Conservation (phyloP, 257 asterid genomes). For the Fraxinus quadrangulata region DNA sequence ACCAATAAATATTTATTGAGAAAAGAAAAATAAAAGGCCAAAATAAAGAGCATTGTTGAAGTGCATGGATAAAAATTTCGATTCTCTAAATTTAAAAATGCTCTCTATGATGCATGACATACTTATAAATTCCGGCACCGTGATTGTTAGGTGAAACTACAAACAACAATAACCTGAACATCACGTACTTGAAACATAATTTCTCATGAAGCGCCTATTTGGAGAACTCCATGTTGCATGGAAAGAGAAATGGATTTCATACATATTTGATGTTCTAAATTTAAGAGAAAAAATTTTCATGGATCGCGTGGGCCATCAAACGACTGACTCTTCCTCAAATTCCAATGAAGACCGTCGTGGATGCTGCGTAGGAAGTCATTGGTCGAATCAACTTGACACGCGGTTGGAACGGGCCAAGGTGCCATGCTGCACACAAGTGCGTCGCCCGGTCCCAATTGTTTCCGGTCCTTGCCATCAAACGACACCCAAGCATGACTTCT, state of each 20-base stretch:
- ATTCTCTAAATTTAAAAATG: too few relatives aligned
- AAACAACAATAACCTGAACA: neutral
- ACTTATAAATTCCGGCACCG: neutral
- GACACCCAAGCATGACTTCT: slow-evolving; percentile 98
- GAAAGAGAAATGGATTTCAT: neutral
- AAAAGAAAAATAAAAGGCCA: too few relatives aligned
- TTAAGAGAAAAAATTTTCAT: neutral
- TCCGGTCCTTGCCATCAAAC: slow-evolving; percentile 90
- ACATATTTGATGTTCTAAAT: neutral
- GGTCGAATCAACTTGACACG: slow-evolving; percentile 80
- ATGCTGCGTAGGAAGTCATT: slow-evolving; percentile 84
- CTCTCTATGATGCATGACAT: too few relatives aligned
- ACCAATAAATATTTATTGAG: too few relatives aligned
- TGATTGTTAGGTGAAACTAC: neutral
- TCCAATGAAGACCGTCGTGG: slow-evolving; percentile 96
- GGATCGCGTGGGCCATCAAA: slow-evolving; percentile 81
- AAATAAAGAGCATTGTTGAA: too few relatives aligned
- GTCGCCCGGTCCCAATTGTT: slow-evolving; percentile 83
- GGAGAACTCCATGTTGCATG: neutral
- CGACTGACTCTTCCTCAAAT: slow-evolving; percentile 84
- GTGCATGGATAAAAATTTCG: too few relatives aligned
- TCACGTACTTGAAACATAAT: neutral
- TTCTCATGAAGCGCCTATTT: neutral
- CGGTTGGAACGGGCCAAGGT: slow-evolving; percentile 97
- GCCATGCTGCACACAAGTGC: slow-evolving; percentile 98